phyloP scores from a whole-genome alignment of 164 flowering plant genomes.

The Saururus chinensis region DNA sequence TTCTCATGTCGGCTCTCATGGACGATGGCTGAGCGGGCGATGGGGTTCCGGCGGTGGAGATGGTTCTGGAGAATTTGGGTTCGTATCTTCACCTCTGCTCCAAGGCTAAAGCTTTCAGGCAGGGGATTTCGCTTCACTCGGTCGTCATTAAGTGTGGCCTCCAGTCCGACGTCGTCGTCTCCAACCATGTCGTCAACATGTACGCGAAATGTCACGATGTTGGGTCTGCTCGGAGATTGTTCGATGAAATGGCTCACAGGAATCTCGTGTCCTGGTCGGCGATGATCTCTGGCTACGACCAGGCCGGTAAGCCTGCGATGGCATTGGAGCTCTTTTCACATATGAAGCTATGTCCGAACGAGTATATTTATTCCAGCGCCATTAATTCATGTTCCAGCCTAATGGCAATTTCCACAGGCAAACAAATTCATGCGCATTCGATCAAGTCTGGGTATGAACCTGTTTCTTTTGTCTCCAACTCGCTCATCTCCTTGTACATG shows the following conservation, averaged over 20 bases:
- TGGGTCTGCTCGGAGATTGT: conserved; percentile 29
- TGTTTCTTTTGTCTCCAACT: conserved; percentile 47
- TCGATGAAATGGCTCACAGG: conserved; percentile 53
- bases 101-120: conserved; percentile 25
- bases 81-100: conserved; percentile 41
- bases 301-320: conserved; percentile 23
- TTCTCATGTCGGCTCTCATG: too few relatives aligned
- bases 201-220: conserved; percentile 49
- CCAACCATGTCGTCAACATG: conserved; percentile 60
- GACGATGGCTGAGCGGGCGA: neutral
- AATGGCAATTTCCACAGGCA: conserved; percentile 23
- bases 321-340: conserved; percentile 35
- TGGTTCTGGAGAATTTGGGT: conserved; percentile 29
- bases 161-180: conserved; percentile 23
- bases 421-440: conserved; percentile 46
- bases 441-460: conserved; percentile 31
- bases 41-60: conserved; percentile 6
- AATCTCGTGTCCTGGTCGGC: conserved; percentile 76
- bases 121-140: conserved; percentile 44
- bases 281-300: conserved; percentile 63
- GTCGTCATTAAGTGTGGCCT: conserved; percentile 32
- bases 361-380: conserved; percentile 41
- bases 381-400: conserved; percentile 49
- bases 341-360: conserved; percentile 42
- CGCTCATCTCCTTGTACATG: conserved; percentile 65